Evolutionary conservation across 169 alveolate species (phyloP), one percentile per base, ranked within the genome.

Genomic region (Eimeria zaria): DNA sequence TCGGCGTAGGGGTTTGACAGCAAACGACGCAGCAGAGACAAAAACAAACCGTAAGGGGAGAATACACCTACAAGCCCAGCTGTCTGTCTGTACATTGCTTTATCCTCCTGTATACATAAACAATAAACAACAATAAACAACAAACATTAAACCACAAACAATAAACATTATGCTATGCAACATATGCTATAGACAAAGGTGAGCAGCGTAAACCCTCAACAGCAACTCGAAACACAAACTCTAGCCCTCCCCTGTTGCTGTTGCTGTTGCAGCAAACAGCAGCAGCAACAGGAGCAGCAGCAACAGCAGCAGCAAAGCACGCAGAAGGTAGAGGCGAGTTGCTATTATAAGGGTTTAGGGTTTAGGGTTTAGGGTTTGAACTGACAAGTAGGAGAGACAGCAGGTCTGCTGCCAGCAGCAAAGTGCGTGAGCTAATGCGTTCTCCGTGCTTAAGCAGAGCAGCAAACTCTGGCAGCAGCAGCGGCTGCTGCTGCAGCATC

Each of bases 81-180:
- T 24, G 83, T 76, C 76, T 89, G 95, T 87, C 83, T 46, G 48
- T 89, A 89, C 64, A 71, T 24, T 41, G 71, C 39, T 48, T 78
- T 76, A 41, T 89, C 95, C 53, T 89, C 95, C 90, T 81, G 90
- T n/a, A n/a, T n/a, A n/a, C n/a, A n/a, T n/a, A n/a, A n/a, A n/a
- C n/a, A n/a, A n/a, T n/a, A n/a, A 51, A 18, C 20, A 76, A 36
- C 62, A 39, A 60, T n/a, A 60, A 71, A 39, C 81, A 16, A 67
- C 78, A 67, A 71, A 71, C 81, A 39, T 46, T 33, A 76, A 76
- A 41, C 87, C 58, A 33, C 24, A 76, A 41, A 76, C 87, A 22
- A 22, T 27, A 69, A 69, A 69, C n/a, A n/a, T n/a, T n/a, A n/a
- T n/a, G n/a, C n/a, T n/a, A n/a, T n/a, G n/a, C n/a, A n/a, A n/a